A percentile compares a stretch with the other conserved stretches of the same genome.
Evolutionary conservation across 108 stramenopile species (phyloP).

Genomic region (Stephanodiscus minutulus): DNA sequence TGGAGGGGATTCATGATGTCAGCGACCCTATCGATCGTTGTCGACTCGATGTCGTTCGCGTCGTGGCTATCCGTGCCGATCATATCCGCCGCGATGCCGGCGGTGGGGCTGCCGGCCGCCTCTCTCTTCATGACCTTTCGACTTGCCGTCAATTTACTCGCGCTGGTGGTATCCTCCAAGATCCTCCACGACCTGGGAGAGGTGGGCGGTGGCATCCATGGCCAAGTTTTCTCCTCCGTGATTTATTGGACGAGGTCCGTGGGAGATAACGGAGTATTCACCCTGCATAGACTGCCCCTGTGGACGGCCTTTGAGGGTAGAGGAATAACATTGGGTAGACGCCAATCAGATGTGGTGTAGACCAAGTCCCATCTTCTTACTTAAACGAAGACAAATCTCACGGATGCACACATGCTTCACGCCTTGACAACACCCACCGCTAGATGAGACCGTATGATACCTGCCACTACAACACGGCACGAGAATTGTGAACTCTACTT

Average conservation of each 20-base stretch:
- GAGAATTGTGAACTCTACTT: no score
- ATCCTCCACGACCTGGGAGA: slow-evolving; percentile 42
- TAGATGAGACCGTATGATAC: no score
- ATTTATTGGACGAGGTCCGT: slow-evolving; percentile 25
- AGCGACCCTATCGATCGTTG: slow-evolving; percentile 29
- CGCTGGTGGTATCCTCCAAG: slow-evolving; percentile 37
- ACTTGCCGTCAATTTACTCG: slow-evolving; percentile 21
- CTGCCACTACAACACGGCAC: no score
- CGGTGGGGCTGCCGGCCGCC: slow-evolving; percentile 20
- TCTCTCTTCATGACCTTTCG: slow-evolving; percentile 32
- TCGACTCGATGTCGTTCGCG: slow-evolving; percentile 66
- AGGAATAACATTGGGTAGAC: slow-evolving; percentile 39
- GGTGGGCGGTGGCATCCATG: slow-evolving; percentile 43
- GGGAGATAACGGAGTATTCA: slow-evolving; percentile 35
- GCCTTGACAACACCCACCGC: no score
- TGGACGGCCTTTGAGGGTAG: slow-evolving; percentile 49
- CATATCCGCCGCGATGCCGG: slow-evolving; percentile 18
- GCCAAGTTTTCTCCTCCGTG: slow-evolving; percentile 27
- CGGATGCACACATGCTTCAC: no score
- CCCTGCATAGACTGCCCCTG: slow-evolving; percentile 22
- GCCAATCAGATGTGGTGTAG: not conserved
- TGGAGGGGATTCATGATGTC: slow-evolving; percentile 59
- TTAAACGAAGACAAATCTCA: no score
- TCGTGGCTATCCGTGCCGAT: slow-evolving; percentile 48
- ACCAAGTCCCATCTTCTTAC: no score